Evolutionary conservation across 805 yeast genomes (phyloP), one percentile per base, ranked within the genome.

Genomic region (Spathaspora arborariae): DNA sequence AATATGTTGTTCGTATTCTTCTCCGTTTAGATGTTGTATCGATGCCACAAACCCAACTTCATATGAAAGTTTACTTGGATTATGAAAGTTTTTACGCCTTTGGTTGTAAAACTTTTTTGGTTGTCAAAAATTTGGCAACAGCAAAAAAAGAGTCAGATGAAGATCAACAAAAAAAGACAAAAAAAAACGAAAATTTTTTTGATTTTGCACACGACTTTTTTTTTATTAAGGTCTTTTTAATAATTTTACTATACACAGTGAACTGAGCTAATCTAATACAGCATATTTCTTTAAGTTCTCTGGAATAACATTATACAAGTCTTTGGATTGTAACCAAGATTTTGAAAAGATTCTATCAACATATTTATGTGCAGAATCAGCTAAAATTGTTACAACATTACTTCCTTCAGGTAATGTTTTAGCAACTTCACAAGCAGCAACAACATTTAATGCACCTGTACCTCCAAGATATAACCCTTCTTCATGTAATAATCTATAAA

Each of bases 381-480:
- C 87, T 51, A 91, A 70, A n/a, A 91, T 76, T 0, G 97, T 91
- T 24, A 88, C 97, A 20, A 91, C 85, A 51, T 88, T 90, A 9
- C 86, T 70, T 24, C 82, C 81, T 56, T 86, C 89, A 2, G 96
- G 96, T 44, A 89, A 75, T 5, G 69, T 60, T 64, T 81, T 65
- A 2, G 97, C 96, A 16, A 88, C 82, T 59, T 81, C 79, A 39
- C 76, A 73, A 13, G 97, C 97, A 24, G 96, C 97, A 39, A 81
- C 95, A 39, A 90, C 97, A 59, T 91, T 91, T 59, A 91, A 73
- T 13, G 94, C 94, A 39, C 91, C 83, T 2, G 97, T 89, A 41
- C 96, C 96, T 19, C 97, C 97, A 4, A 90, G 74, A 57, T 82
- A 91, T 41, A 91, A 72, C 3, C 97, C 97, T 64, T 91, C 97